Conservation (phyloP, 129 eudicot genomes). For the Erigeron canadensis region DNA sequence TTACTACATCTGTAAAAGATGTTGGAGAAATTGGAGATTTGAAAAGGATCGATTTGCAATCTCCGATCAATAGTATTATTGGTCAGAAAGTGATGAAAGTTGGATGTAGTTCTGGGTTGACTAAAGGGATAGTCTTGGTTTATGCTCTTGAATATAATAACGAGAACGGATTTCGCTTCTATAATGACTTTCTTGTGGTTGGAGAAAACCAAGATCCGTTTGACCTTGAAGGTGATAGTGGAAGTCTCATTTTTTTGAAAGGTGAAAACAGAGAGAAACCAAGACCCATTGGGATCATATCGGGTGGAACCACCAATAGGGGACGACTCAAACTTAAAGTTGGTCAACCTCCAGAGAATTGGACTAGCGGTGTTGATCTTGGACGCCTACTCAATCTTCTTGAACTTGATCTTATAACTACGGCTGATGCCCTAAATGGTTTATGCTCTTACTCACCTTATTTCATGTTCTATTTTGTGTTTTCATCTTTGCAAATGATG, state of each 20-base stretch:
- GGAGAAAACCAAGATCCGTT: slow-evolving; percentile 93
- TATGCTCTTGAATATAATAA: slow-evolving; percentile 95
- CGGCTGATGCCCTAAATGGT: slow-evolving; percentile 83
- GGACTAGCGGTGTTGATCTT: slow-evolving; percentile 99
- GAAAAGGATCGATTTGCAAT: slow-evolving; percentile 72
- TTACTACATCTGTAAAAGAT: slow-evolving; percentile 85
- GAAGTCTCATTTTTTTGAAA: slow-evolving; percentile 71
- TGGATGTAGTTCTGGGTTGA: slow-evolving; percentile 95
- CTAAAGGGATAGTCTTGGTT: slow-evolving; percentile 82
- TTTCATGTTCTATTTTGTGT: slow-evolving; percentile 9
- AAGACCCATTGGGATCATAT: slow-evolving; percentile 86
- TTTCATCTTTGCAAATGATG: neutral
- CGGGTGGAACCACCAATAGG: slow-evolving; percentile 97
- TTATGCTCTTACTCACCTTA: slow-evolving; percentile 2
- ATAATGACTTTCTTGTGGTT: slow-evolving; percentile 93
- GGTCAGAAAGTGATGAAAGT: slow-evolving; percentile 95
- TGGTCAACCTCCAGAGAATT: slow-evolving; percentile 92
- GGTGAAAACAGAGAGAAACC: slow-evolving; percentile 81
- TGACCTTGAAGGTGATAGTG: slow-evolving; percentile 98
- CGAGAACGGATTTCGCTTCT: slow-evolving; percentile 89
- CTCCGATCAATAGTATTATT: slow-evolving; percentile 67
- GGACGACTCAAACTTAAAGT: slow-evolving; percentile 92
- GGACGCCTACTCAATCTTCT: slow-evolving; percentile 93
- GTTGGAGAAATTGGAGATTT: slow-evolving; percentile 90
- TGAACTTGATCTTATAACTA: slow-evolving; percentile 86